Conservation (phyloP, 768 basidiomycete genomes). For the Baorangia bicolor region DNA sequence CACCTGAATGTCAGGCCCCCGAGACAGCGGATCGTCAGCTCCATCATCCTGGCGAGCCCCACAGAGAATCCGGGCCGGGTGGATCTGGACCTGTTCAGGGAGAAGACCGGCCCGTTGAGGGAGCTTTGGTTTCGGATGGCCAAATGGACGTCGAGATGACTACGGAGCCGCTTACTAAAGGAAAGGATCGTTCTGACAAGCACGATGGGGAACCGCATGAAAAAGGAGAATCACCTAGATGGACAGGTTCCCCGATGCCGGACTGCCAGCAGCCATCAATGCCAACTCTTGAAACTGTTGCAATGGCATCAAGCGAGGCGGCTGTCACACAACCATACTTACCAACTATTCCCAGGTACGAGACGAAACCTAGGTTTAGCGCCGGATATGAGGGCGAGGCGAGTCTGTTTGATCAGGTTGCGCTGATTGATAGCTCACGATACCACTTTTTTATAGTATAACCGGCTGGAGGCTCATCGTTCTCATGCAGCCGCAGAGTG, state of each 20-base stretch:
- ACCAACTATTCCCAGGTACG: conserved; percentile 34
- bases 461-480: conserved; percentile 40
- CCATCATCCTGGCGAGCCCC: background rate
- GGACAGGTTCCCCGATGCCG: conserved; percentile 18
- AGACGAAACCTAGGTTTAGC: conserved; percentile 29
- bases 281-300: conserved; percentile 13
- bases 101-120: conserved; percentile 2
- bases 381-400: conserved; percentile 27
- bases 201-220: conserved; percentile 19
- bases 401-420: conserved; percentile 6
- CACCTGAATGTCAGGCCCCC: conserved; percentile 1
- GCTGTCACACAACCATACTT: conserved; percentile 29
- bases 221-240: conserved; percentile 25
- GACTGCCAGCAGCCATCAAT: conserved; percentile 4
- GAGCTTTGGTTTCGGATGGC: background rate
- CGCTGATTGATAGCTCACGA: conserved; percentile 5
- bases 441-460: conserved; percentile 18
- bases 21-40: background rate
- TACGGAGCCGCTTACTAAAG: conserved; percentile 8
- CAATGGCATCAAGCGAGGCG: conserved; percentile 13
- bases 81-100: background rate
- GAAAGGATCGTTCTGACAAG: conserved; percentile 13
- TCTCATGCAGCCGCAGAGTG: conserved; percentile 41
- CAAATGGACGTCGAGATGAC: conserved; percentile 8
- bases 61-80: background rate